Percentiles rank a stretch among this genome's conserved stretches.
Evolutionary conservation across 306 rosid species (phyloP).

Genomic region (Calophaca sinica): DNA sequence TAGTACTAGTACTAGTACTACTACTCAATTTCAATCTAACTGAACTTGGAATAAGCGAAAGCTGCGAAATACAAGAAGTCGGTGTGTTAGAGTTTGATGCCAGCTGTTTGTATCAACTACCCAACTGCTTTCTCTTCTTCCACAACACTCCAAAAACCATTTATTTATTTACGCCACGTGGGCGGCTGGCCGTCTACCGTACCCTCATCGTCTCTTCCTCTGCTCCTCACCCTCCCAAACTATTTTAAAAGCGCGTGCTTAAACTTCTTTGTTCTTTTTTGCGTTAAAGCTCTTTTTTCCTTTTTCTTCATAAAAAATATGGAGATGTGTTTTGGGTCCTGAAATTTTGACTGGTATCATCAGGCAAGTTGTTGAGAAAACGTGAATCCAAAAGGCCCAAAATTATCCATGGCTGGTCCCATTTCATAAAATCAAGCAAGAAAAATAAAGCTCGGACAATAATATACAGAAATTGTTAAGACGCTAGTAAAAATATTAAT

Average conservation of each 20-base stretch:
- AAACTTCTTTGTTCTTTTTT: neutral
- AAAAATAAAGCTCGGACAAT: too few relatives aligned
- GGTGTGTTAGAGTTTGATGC: conserved; percentile 57
- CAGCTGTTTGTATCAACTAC: conserved; percentile 71
- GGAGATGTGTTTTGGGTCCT: too few relatives aligned
- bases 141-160: conserved; percentile 39
- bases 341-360: too few relatives aligned
- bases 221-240: neutral
- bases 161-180: conserved; percentile 42
- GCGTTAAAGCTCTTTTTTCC: too few relatives aligned
- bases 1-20: too few relatives aligned
- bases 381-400: too few relatives aligned
- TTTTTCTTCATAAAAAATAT: too few relatives aligned
- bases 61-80: conserved; percentile 40
- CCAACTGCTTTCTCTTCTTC: conserved; percentile 62
- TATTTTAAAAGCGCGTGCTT: conserved; percentile 13
- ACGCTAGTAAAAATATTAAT: too few relatives aligned
- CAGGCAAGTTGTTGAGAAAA: too few relatives aligned
- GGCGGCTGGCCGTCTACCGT: conserved; percentile 41
- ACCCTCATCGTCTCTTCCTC: neutral
- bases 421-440: too few relatives aligned
- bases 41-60: neutral
- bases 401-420: too few relatives aligned
- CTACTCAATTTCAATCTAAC: neutral
- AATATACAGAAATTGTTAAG: too few relatives aligned